Percentiles rank a stretch among this genome's conserved stretches.
Conservation (phyloP, 2,329 filamentous ascomycete species). For the Leptographium radiaticola region DNA sequence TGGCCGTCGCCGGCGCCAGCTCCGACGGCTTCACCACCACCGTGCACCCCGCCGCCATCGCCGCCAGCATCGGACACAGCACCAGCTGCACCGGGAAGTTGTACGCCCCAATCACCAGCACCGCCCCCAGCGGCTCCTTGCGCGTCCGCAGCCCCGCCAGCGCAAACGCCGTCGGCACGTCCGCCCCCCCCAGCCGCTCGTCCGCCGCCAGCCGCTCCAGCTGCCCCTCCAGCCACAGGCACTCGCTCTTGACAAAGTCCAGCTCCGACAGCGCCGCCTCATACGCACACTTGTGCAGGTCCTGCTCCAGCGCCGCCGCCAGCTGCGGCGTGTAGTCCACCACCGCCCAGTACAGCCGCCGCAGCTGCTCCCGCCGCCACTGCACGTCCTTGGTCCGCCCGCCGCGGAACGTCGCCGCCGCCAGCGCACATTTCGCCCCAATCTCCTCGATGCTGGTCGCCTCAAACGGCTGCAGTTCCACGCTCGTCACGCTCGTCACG, state of each 20-base stretch:
- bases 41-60: slow-evolving; percentile 85
- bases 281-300: slow-evolving; percentile 65
- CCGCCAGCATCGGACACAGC: slow-evolving; percentile 68
- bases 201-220: slow-evolving; percentile 74
- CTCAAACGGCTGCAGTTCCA: slow-evolving; percentile 35
- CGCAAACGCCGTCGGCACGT: slow-evolving; percentile 56
- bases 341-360: slow-evolving; percentile 89
- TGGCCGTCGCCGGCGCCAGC: slow-evolving; percentile 60
- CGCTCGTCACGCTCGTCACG: too few species aligned
- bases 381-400: slow-evolving; percentile 72
- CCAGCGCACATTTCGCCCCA: slow-evolving; percentile 40
- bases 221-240: slow-evolving; percentile 64
- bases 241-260: slow-evolving; percentile 68
- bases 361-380: slow-evolving; percentile 74
- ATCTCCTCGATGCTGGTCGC: slow-evolving; percentile 56
- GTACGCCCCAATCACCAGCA: slow-evolving; percentile 82
- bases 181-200: slow-evolving; percentile 47
- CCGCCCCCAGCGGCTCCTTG: slow-evolving; percentile 76
- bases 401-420: slow-evolving; percentile 58
- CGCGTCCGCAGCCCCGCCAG: slow-evolving; percentile 61
- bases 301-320: slow-evolving; percentile 59
- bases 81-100: slow-evolving; percentile 85
- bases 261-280: slow-evolving; percentile 67
- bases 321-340: slow-evolving; percentile 65
- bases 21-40: slow-evolving; percentile 87